Evolutionary conservation across 805 yeast genomes (phyloP), one percentile per base, ranked within the genome.

Genomic region (Saturnispora silvae): DNA sequence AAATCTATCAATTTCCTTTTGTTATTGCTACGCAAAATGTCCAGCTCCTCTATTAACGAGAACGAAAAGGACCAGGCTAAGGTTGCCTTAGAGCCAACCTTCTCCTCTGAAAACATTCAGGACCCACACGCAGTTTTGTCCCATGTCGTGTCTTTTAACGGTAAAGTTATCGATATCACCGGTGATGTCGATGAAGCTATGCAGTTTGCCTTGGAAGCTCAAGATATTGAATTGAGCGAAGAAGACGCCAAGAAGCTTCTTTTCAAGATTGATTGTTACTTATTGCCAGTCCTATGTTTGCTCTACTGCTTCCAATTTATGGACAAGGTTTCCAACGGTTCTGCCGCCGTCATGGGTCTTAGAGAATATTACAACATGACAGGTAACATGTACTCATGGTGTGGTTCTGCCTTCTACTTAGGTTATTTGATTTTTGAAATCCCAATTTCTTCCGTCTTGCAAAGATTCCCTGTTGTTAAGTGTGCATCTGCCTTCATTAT

Each of bases 331-430:
- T 58, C 79, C 3, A 65, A 62, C 33, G 60, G 72, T 17, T 67
- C 65, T 38, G 80, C 82, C 0, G 65, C 81, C 1, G 63, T 77
- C 36, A 50, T 75, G 66, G 82, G 81, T 3, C 47, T 77, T 16
- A 51, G 65, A 37, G 50, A 52, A 2, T 78, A 72, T 42, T 52
- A 72, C 40, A 48, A 63, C 18, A 70, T 77, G 75, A 34, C 44
- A 20, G 72, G 74, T 3, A 44, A 48, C 2, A 50, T 49, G 47
- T 52, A 60, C 43, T 31, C 59, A 34, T 51, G 66, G 56, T 24
- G 44, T 52, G 44, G 45, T 53, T 31, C 40, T 13, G 34, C 44
- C 2, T 57, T 59, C 29, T 54, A 54, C 33, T 30, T 68, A 18
- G 72, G 72, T 3, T 68, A 67, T 47, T 43, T 68, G 32, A 73